A percentile compares a stretch with the other conserved stretches of the same genome.
Evolutionary conservation across 345 rosid genomes (phyloP).

Genomic region (Jatropha curcas): DNA sequence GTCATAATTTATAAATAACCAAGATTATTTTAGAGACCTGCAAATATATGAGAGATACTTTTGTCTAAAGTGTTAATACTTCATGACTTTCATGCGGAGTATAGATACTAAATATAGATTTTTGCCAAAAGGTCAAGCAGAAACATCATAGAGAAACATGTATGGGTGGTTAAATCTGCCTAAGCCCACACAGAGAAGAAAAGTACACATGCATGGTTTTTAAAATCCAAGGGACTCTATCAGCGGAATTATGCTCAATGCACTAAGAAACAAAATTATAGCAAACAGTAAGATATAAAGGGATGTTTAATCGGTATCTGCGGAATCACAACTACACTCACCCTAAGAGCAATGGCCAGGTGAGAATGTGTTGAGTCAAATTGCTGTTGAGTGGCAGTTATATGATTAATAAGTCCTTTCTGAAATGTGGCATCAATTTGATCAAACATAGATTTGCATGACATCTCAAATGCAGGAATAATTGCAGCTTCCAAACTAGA

Average conservation of each 20-base stretch:
- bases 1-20: not conserved
- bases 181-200: not conserved
- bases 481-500: slow-evolving; percentile 65
- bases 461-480: slow-evolving; percentile 86
- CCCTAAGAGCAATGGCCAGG: slow-evolving; percentile 69
- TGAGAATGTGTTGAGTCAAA: slow-evolving; percentile 68
- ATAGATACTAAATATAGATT: not conserved
- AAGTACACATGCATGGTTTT: not conserved
- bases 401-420: slow-evolving; percentile 73
- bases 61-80: too few species aligned
- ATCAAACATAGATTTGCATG: slow-evolving; percentile 88
- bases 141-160: not conserved
- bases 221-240: not conserved
- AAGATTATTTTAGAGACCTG: not conserved
- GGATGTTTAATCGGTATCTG: not conserved
- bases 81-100: not conserved
- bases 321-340: slow-evolving; percentile 22
- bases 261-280: not conserved
- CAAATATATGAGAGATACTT: not conserved
- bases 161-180: not conserved
- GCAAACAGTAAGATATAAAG: not conserved
- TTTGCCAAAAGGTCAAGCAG: not conserved
- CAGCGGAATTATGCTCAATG: not conserved
- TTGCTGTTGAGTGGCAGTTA: slow-evolving; percentile 62
- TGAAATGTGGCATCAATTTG: slow-evolving; percentile 85